Conservation (phyloP, 164 flowering plant genomes). For the Liriodendron chinense region DNA sequence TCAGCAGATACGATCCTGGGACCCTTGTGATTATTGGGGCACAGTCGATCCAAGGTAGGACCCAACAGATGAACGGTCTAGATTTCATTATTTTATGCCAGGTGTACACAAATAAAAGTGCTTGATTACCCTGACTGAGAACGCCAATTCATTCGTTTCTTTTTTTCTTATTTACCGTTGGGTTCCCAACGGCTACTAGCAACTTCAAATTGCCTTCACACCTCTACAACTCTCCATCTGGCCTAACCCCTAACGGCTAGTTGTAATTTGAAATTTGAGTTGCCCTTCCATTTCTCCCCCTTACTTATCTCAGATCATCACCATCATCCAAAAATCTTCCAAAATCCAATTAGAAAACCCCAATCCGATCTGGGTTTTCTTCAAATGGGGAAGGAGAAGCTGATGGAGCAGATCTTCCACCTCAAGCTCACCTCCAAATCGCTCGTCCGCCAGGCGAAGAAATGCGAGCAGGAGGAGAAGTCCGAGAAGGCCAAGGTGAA, state of each 20-base stretch:
- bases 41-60: too few relatives aligned
- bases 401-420: conserved; percentile 28
- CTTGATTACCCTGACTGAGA: too few relatives aligned
- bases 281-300: neutral
- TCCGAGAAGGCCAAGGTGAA: conserved; percentile 22
- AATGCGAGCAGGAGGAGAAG: conserved; percentile 30
- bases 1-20: too few relatives aligned
- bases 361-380: neutral
- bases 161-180: too few relatives aligned
- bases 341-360: neutral
- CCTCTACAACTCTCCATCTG: too few relatives aligned
- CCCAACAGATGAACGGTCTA: too few relatives aligned
- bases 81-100: too few relatives aligned
- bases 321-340: neutral
- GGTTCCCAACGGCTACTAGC: too few relatives aligned
- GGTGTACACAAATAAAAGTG: too few relatives aligned
- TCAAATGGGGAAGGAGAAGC: conserved; percentile 24
- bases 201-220: too few relatives aligned
- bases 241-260: neutral
- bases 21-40: too few relatives aligned
- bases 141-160: too few relatives aligned
- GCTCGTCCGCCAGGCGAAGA: conserved; percentile 22
- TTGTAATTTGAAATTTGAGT: neutral
- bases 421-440: conserved; percentile 26
- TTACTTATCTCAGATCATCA: neutral